Base-by-base conservation (phyloP, 2,329 filamentous ascomycete species). In the Xylariaceae sp. region DNA sequence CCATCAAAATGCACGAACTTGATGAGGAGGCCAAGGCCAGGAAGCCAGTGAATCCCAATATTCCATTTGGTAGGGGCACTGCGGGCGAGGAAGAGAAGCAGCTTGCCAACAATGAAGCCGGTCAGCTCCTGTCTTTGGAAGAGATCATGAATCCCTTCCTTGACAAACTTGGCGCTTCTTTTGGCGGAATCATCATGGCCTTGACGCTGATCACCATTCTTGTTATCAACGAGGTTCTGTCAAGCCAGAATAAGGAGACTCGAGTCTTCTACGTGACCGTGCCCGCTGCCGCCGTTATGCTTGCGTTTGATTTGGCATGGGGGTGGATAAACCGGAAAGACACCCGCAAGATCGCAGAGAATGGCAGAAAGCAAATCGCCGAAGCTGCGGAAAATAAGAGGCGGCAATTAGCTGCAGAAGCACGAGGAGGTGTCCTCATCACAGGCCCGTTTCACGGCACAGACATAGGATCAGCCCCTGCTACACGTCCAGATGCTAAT, bases 101-200 rank as follows among this genome's bases (percentile, higher is more conserved):
- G 7, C 69, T 73, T 7, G 70, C 73, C n/a, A 75, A 78, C 35
- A 73, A 78, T 6, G 80, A 84, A 34, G 73, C 82, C 59, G 77
- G 73, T 2, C 81, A 87, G 62, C 72, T 82, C 0, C 73, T 87
- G 0, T 85, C 85, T 0, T 78, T 90, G 0, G 86, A 88, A 63
- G 87, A 90, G 67, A 88, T 90, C 66, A 82, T 90, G 81, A 89
- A 90, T 63, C 88, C 88, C 0, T 90, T 87, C 59, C 71, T 90
- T 0, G 88, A 91, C 68, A 88, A 84, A 63, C 74, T 77, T 2
- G 83, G 87, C 7, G 88, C 88, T 0, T 75, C 76, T 0, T 86
- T 89, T 57, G 87, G 87, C 1, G 83, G 80, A 0, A 63, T 83
- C 4, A 76, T 90, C 57, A 90, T 91, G 86, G 79, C 85, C 1